These are phyloP conservation scores for Schizonepeta tenuifolia DNA, from an alignment of 257 asterid species.

Conservation along the genomic window DNA sequence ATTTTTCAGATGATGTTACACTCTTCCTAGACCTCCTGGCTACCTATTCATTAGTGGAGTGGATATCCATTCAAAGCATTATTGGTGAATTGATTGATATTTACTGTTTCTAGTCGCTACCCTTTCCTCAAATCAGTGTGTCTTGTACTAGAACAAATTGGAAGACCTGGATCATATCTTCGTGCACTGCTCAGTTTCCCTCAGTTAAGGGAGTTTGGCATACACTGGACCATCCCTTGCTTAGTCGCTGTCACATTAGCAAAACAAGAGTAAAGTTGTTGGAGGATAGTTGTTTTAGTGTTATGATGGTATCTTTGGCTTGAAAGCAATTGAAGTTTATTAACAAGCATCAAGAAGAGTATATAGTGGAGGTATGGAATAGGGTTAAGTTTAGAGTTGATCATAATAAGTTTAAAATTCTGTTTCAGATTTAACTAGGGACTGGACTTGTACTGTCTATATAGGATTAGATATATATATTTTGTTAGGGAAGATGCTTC, in stretches of 20 bases:
- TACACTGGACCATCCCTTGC: too few species aligned
- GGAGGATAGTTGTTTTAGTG: too few species aligned
- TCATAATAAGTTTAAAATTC: too few species aligned
- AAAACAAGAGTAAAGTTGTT: too few species aligned
- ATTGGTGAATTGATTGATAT: neutral
- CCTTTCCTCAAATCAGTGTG: neutral
- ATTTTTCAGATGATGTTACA: neutral
- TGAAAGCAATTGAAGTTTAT: neutral
- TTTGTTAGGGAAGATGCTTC: neutral
- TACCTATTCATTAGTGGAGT: neutral
- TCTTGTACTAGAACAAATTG: neutral
- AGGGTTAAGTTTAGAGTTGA: neutral
- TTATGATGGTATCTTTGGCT: neutral
- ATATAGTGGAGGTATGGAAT: neutral
- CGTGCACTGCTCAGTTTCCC: neutral
- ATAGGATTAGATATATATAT: too few species aligned
- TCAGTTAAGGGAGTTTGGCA: neutral
- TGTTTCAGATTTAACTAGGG: too few species aligned
- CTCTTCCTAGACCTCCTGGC: constrained; percentile 9
- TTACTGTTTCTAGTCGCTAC: too few species aligned
- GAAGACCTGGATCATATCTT: neutral
- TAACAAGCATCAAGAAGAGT: neutral
- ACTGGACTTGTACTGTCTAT: too few species aligned
- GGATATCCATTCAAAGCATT: neutral
- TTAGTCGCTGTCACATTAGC: too few species aligned